Percentiles rank a stretch among this genome's conserved stretches.
Evolutionary conservation across 1,139 yeast genomes (phyloP).

Genomic region (Suhomyces bolitotheri): DNA sequence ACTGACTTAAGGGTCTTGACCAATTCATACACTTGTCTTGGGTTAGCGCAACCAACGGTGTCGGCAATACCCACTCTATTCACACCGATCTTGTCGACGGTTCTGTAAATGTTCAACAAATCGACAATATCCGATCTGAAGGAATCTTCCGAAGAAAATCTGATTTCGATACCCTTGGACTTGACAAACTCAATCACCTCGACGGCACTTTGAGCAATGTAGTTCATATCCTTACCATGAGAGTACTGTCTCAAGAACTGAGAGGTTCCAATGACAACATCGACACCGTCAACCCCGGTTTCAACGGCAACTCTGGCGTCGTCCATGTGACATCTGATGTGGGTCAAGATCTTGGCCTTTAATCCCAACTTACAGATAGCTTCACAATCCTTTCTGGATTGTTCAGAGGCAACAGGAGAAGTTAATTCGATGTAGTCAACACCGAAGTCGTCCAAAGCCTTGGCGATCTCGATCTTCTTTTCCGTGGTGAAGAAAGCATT

Average conservation of each 20-base stretch:
- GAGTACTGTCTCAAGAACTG: constrained; percentile 82
- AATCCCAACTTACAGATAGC: constrained; percentile 58
- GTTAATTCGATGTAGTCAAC: constrained; percentile 61
- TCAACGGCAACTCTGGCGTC: constrained; percentile 60
- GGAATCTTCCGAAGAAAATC: constrained; percentile 59
- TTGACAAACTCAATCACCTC: constrained; percentile 60
- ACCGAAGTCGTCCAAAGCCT: constrained; percentile 59
- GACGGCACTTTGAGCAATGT: constrained; percentile 83
- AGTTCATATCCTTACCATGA: constrained; percentile 98
- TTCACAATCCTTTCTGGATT: constrained; percentile 56
- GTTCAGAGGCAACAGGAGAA: constrained; percentile 60
- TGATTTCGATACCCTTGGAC: constrained; percentile 57
- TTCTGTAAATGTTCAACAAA: constrained; percentile 54
- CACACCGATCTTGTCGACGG: constrained; percentile 60
- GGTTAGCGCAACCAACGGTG: constrained; percentile 63
- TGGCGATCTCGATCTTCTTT: constrained; percentile 56
- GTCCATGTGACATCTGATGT: constrained; percentile 61
- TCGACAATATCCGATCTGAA: constrained; percentile 61
- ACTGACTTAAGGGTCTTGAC: constrained; percentile 59
- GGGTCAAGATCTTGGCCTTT: constrained; percentile 56
- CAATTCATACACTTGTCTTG: constrained; percentile 60
- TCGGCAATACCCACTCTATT: constrained; percentile 63
- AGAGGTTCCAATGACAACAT: constrained; percentile 60
- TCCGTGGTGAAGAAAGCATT: constrained; percentile 57
- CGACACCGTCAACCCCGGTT: constrained; percentile 63